phyloP scores from a whole-genome alignment of 768 basidiomycete genomes.

The Leucocoprinus birnbaumii region DNA sequence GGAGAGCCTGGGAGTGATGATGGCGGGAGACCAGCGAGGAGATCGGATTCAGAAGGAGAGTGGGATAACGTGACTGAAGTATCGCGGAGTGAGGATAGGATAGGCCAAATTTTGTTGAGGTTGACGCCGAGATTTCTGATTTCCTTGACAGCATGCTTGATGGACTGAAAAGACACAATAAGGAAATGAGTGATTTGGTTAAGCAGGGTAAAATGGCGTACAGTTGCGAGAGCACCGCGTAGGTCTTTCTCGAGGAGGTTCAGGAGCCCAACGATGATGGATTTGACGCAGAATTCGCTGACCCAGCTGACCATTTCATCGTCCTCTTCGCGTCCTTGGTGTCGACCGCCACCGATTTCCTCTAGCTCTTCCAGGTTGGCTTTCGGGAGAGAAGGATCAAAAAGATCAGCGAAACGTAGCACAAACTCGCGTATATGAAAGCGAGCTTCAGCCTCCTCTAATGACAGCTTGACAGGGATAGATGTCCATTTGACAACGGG shows the following conservation, averaged over 20 bases:
- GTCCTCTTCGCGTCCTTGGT: constrained; percentile 28
- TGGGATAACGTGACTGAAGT: not conserved
- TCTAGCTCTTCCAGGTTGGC: constrained; percentile 64
- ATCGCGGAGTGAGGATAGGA: constrained; percentile 30
- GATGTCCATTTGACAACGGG: constrained; percentile 54
- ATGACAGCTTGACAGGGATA: constrained; percentile 39
- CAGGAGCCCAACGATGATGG: constrained; percentile 61
- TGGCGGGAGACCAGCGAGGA: constrained; percentile 2
- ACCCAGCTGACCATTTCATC: constrained; percentile 55
- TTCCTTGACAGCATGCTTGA: constrained; percentile 46
- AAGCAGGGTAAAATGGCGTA: constrained; percentile 15
- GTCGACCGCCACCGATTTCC: constrained; percentile 36
- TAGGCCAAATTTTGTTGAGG: constrained; percentile 61
- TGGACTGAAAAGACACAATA: constrained; percentile 24
- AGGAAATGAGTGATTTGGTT: not conserved
- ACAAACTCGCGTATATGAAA: constrained; percentile 76
- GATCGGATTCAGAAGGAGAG: not conserved
- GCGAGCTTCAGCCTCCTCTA: constrained; percentile 52
- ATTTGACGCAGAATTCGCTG: constrained; percentile 60
- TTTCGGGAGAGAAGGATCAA: constrained; percentile 42
- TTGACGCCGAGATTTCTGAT: constrained; percentile 52
- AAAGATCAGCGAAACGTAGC: constrained; percentile 53
- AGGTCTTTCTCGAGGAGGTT: constrained; percentile 47
- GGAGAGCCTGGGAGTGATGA: constrained; percentile 11
- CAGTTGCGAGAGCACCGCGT: constrained; percentile 34